Percentiles rank a stretch among this genome's conserved stretches.
phyloP scores from a whole-genome alignment of 805 yeast species.

The Candida hungchunana region DNA sequence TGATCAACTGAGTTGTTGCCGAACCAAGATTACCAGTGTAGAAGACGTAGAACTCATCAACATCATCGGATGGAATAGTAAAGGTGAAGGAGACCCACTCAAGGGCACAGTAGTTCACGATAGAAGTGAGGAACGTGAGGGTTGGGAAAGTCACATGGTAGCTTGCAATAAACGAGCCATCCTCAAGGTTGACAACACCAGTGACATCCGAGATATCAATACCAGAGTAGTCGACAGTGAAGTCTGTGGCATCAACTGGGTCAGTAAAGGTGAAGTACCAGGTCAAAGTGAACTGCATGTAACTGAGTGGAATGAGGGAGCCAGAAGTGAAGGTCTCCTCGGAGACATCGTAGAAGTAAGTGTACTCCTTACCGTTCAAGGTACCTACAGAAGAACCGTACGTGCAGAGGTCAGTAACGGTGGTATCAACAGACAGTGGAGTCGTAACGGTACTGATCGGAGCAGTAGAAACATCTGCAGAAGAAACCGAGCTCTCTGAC shows the following conservation, averaged over 20 bases:
- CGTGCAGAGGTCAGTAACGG: slow-evolving; percentile 2
- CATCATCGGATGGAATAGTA: slow-evolving; percentile 1
- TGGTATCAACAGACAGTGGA: background rate
- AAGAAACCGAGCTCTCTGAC: slow-evolving; percentile 1
- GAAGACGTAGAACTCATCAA: slow-evolving; percentile 9
- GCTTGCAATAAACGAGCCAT: slow-evolving; percentile 7
- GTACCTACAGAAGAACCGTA: slow-evolving; percentile 5
- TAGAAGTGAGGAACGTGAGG: slow-evolving; percentile 2
- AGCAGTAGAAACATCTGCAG: background rate
- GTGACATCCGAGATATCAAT: slow-evolving; percentile 1
- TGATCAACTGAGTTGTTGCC: slow-evolving; percentile 3
- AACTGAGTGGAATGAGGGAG: slow-evolving; percentile 2
- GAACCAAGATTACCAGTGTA: slow-evolving; percentile 20
- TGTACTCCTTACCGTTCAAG: slow-evolving; percentile 3
- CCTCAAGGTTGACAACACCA: slow-evolving; percentile 15
- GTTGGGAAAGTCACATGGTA: slow-evolving; percentile 7
- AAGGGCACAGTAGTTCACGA: slow-evolving; percentile 1
- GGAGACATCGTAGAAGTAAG: background rate
- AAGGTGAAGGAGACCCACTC: slow-evolving; percentile 14
- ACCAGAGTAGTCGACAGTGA: slow-evolving; percentile 8
- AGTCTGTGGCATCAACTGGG: slow-evolving; percentile 9
- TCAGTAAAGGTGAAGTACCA: slow-evolving; percentile 16
- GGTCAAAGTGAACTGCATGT: slow-evolving; percentile 11
- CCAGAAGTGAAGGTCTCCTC: slow-evolving; percentile 1
- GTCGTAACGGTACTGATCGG: background rate